Base-by-base conservation (phyloP, 306 rosid species). In the Cucurbita moschata region DNA sequence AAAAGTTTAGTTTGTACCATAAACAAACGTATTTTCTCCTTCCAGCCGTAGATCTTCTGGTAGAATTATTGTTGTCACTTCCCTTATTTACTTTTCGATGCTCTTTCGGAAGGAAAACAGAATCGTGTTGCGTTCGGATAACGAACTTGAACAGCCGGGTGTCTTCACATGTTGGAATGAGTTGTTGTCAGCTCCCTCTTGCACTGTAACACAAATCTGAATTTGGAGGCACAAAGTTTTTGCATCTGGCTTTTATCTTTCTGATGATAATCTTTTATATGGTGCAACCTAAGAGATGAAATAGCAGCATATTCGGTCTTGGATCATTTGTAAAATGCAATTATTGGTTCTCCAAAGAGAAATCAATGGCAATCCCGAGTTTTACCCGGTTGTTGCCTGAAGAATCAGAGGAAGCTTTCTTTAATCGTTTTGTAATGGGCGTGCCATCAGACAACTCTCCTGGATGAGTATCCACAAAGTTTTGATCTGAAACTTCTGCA, bases 401-500 rank as follows among this genome's bases (percentile, higher is more conserved):
- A 79, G 76, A 64, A 38, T 77, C 82, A 42, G 82, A 81, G 64
- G 76, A 37, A 79, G 81, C 65, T 51, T 73, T 82, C 87, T 80
- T 88, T 78, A 74, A 75, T 84, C 89, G 82, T 82, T 90, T 90
- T 9, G 78, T 65, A 75, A n/a, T 11, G 19, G 89, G 80, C 65
- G 72, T 71, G 79, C 84, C 14, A 78, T 82, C 71, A 71, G 85
- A 77, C 68, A 81, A 78, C 78, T 82, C 83, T 82, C 64, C 86
- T 26, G 64, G 70, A 55, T 21, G 75, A 59, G 85, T 86, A 57
- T 85, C 85, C 79, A 64, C 81, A 82, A 93, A 93, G 84, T 90
- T 93, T 87, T 90, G 98, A 81, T 84, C 96, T 5, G 84, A 82
- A 79, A 83, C 83, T 81, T 90, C 98, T 90, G 79, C 52, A 7